Evolutionary conservation across 75 land plant species (phyloP).

Genomic region (Pinus albicaulis): DNA sequence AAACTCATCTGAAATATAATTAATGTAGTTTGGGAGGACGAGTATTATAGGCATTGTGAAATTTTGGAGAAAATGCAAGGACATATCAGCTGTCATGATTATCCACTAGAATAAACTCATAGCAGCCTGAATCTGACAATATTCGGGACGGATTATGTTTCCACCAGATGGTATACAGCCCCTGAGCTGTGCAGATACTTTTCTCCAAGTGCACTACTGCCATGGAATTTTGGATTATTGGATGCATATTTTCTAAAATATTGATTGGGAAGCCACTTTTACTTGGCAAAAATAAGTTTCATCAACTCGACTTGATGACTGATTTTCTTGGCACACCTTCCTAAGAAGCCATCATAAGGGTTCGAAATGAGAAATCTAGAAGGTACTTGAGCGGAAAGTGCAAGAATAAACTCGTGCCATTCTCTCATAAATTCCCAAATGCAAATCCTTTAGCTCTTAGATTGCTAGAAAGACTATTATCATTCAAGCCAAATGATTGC

Average conservation of each 20-base stretch:
- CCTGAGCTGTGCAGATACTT: too few species aligned
- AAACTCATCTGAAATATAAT: too few species aligned
- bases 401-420: constrained; percentile 68
- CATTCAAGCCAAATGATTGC: constrained; percentile 89
- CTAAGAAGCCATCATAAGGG: constrained; percentile 70
- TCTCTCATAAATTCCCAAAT: constrained; percentile 81
- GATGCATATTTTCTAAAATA: constrained; percentile 91
- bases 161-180: too few species aligned
- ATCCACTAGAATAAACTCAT: too few species aligned
- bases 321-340: constrained; percentile 90
- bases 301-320: constrained; percentile 89
- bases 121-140: too few species aligned
- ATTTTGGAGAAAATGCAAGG: too few species aligned
- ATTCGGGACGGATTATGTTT: too few species aligned
- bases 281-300: constrained; percentile 93
- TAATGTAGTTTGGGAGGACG: too few species aligned
- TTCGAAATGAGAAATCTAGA: constrained; percentile 90
- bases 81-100: too few species aligned
- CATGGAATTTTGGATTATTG: constrained; percentile 95
- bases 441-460: constrained; percentile 84
- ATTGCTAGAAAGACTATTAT: constrained; percentile 78
- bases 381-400: constrained; percentile 83
- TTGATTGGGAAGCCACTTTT: constrained; percentile 87
- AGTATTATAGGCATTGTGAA: too few species aligned
- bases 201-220: constrained; percentile 98